Base-by-base conservation (phyloP, 306 rosid species). In the Carpinus viminea region DNA sequence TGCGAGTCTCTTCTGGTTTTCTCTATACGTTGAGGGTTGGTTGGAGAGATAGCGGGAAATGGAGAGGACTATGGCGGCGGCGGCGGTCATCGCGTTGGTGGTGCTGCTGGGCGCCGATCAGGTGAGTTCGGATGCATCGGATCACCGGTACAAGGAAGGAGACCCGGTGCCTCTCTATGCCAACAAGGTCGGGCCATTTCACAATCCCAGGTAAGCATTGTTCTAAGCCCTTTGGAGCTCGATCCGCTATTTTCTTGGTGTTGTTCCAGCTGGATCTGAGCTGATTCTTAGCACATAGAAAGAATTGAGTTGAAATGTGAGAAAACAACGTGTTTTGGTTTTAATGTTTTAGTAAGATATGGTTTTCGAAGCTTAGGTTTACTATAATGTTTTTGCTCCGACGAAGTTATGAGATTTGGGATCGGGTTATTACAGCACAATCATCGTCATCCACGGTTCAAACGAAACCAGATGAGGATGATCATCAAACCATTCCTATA, bases 101-200 rank as follows among this genome's bases (percentile, higher is more conserved):
- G 34, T 75, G 24, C 62, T 81, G 16, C 75, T 74, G 47, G 79
- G 71, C 48, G 74, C 70, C 70, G 74, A 70, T 82, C 88, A 5
- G 36, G 89, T 80, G 9, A 73, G 78, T 66, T 87, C 88, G 1
- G 83, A 71, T 61, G 84, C 79, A 31, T 79, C 86, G 7, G 77
- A 83, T 64, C 89, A 87, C 69, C 87, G 87, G 28, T 87, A 80
- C 73, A 78, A 87, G 21, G 85, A 85, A 36, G 87, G 89, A 10
- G 91, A 87, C 0, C 4, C 54, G 0, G 91, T 87, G 72, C 91
- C 89, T 60, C 80, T 87, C 75, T 85, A 87, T 65, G 89, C 87
- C 50, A 85, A 83, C 78, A 87, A 87, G 84, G 87, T 87, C 21
- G 91, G 91, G 2, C 91, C 91, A 3, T 87, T 85, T 78, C 91